phyloP scores from a whole-genome alignment of 2,329 filamentous ascomycete species.

The Fusarium siculi region DNA sequence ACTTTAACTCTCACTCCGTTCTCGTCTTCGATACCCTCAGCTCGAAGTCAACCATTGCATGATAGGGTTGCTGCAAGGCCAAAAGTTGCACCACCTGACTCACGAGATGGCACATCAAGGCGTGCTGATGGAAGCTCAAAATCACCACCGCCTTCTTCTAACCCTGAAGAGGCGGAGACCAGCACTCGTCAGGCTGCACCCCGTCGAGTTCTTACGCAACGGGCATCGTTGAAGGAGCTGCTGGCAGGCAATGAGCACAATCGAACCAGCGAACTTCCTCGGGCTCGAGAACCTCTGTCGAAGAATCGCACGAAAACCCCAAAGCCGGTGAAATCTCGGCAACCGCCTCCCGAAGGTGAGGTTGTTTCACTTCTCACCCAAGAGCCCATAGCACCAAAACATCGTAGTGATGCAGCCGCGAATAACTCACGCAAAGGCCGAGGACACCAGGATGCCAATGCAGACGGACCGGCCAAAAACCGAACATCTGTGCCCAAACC shows the following conservation, averaged over 20 bases:
- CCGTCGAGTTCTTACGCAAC: conserved; percentile 21
- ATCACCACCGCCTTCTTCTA: conserved; percentile 37
- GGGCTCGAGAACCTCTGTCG: background rate
- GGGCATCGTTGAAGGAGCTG: conserved; percentile 26
- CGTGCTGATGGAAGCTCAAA: background rate
- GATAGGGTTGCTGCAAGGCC: conserved; percentile 34
- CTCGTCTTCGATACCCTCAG: conserved; percentile 21
- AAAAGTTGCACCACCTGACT: background rate
- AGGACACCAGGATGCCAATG: background rate
- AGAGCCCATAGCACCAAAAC: background rate
- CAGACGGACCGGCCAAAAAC: background rate
- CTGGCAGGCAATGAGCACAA: conserved; percentile 28
- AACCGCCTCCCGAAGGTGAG: background rate
- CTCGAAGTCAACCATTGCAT: conserved; percentile 29
- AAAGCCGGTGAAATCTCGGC: background rate
- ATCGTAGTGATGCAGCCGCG: background rate
- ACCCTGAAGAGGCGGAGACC: background rate
- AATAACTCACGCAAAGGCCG: background rate
- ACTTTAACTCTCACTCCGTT: conserved; percentile 46
- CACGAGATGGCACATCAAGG: background rate
- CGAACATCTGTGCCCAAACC: background rate
- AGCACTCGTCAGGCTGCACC: background rate
- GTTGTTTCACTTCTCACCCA: conserved; percentile 2
- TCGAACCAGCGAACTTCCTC: background rate
- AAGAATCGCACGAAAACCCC: background rate